Evolutionary conservation across 1,284 basidiomycete genomes (phyloP), one percentile per base, ranked within the genome.

Genomic region (Pseudozyma pruni): DNA sequence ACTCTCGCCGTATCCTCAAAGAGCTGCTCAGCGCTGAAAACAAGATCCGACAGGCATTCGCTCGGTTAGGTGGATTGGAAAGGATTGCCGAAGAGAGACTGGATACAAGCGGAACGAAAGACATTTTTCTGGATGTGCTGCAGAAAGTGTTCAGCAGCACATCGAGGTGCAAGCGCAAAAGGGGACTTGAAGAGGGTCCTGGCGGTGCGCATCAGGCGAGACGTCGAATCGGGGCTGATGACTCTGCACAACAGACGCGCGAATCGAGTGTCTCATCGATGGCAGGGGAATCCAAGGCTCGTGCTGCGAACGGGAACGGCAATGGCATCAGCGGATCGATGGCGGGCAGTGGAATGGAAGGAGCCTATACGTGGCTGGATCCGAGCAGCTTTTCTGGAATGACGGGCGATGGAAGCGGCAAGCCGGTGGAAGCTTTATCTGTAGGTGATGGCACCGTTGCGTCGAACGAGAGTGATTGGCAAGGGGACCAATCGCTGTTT

Each of bases 1-100:
- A 69, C 51, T 69, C 66, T n/a, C 54, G 55, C 10, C 48, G 66
- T 4, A 69, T 69, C 8, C 66, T 69, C 43, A 62, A 62, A 17
- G 66, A 63, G 27, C 40, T 69, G 37, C 59, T 69, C 33, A 52
- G 55, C 34, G 59, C 58, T 39, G 59, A 69, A 14, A 51, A 62
- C 40, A 62, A 55, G 42, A 69, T 69, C 19, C 58, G 66, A 7
- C 33, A 46, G 11, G 66, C 66, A 6, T 62, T 69, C 10, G 59
- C 59, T 6, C 44, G 59, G 20, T 41, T 56, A 4, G 66, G 59
- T 25, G 59, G 66, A 25, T 32, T 69, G 13, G 54, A 69, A 17
- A 45, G 66, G 25, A 69, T 69, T 6, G 57, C 66, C 2, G 47
- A 62, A 8, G 47, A 62, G 34, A 54, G 61, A 20, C 43, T 62